Evolutionary conservation across 2,329 filamentous ascomycete species (phyloP).

Genomic region (Neonectria punicea): DNA sequence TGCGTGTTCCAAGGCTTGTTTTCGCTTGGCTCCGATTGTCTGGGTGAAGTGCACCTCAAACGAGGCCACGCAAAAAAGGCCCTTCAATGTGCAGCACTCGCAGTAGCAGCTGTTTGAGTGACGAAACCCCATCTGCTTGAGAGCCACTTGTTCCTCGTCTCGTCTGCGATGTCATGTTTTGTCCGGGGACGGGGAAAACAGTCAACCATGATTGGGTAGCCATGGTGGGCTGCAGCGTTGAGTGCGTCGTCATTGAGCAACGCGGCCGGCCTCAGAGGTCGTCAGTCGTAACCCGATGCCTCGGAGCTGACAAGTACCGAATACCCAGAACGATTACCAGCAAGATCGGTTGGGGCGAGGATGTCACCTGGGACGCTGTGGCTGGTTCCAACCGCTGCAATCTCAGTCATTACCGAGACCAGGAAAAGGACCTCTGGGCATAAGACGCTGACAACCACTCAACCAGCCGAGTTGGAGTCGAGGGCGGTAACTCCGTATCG

Average conservation of each 20-base stretch:
- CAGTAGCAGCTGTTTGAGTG: constrained; percentile 12
- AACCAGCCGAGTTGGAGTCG: background rate
- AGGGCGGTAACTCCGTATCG: constrained; percentile 22
- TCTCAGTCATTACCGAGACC: constrained; percentile 23
- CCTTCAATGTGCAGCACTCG: constrained; percentile 1
- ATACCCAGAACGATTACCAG: background rate
- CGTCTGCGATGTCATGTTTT: constrained; percentile 8
- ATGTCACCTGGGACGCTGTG: constrained; percentile 14
- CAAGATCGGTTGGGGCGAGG: constrained; percentile 32
- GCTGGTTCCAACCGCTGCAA: constrained; percentile 28
- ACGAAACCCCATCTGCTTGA: constrained; percentile 20
- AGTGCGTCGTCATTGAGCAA: constrained; percentile 23
- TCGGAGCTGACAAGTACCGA: constrained; percentile 6
- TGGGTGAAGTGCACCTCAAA: constrained; percentile 1
- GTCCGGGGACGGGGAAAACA: background rate
- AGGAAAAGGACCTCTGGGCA: constrained; percentile 23
- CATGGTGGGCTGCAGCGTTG: constrained; percentile 3
- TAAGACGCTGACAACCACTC: constrained; percentile 19
- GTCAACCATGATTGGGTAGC: constrained; percentile 11
- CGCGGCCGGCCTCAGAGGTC: constrained; percentile 11
- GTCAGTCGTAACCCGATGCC: constrained; percentile 3
- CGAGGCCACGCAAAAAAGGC: background rate
- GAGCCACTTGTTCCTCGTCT: constrained; percentile 10
- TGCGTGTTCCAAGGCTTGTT: constrained; percentile 3
- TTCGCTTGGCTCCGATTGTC: constrained; percentile 9